Conservation (phyloP, 2,329 filamentous ascomycete genomes). For the Xylariaceae sp. region DNA sequence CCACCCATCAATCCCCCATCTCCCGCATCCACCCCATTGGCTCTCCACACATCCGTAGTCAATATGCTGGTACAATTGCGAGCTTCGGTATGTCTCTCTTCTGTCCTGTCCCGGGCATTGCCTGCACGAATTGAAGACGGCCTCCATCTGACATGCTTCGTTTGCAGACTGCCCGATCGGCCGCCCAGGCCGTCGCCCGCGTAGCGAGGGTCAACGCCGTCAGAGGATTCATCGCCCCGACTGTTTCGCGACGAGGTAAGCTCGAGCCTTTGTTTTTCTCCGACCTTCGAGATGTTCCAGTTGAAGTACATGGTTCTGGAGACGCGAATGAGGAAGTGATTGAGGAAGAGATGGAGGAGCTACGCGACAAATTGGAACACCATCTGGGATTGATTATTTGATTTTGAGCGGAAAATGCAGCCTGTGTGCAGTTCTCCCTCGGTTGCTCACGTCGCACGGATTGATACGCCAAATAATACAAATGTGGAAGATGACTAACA, state of each 20-base stretch:
- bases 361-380: no score
- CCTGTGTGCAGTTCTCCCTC: no score
- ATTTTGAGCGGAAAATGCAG: no score
- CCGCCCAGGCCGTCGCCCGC: constrained; percentile 46
- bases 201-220: constrained; percentile 43
- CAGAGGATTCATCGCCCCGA: constrained; percentile 57
- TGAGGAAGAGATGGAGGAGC: no score
- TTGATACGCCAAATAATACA: no score
- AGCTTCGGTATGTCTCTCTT: constrained; percentile 46
- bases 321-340: not conserved
- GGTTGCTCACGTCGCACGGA: no score
- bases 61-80: constrained; percentile 56
- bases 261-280: constrained; percentile 18
- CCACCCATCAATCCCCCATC: constrained; percentile 13
- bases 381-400: no score
- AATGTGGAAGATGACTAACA: not conserved
- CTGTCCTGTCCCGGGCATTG: constrained; percentile 6
- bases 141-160: constrained; percentile 16
- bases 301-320: not conserved
- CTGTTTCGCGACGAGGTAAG: constrained; percentile 59
- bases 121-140: not conserved
- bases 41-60: constrained; percentile 37
- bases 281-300: not conserved
- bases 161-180: constrained; percentile 44
- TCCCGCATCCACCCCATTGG: constrained; percentile 39